Evolutionary conservation across 257 asterid genomes (phyloP).

Genomic region (Perilla frutescens): DNA sequence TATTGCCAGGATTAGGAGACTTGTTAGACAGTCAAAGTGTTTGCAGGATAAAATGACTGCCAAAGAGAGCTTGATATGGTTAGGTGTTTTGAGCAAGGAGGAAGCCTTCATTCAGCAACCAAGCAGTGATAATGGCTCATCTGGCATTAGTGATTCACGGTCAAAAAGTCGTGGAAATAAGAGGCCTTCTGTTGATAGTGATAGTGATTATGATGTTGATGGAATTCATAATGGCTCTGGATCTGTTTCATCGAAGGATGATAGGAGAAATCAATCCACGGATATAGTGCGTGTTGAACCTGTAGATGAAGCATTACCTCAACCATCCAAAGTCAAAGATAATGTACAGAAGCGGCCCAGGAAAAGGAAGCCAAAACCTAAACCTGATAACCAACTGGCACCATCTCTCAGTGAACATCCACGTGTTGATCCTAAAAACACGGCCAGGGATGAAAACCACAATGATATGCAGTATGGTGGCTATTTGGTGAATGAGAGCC

Average conservation of each 20-base stretch:
- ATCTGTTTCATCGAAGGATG: slow-evolving; percentile 61
- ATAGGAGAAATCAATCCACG: slow-evolving; percentile 43
- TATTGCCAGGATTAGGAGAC: slow-evolving; percentile 53
- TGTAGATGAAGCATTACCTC: slow-evolving; percentile 24
- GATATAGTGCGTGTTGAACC: slow-evolving; percentile 29
- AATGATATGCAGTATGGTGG: slow-evolving; percentile 31
- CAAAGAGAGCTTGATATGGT: slow-evolving; percentile 75
- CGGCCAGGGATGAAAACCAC: slow-evolving; percentile 43
- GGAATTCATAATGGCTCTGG: slow-evolving; percentile 13
- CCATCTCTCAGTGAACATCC: slow-evolving; percentile 43
- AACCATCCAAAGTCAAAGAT: slow-evolving; percentile 42
- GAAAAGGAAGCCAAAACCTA: slow-evolving; percentile 44
- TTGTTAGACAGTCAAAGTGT: slow-evolving; percentile 54
- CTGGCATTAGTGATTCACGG: slow-evolving; percentile 65
- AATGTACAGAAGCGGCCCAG: slow-evolving; percentile 36
- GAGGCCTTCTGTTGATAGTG: slow-evolving; percentile 57
- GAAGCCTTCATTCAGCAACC: slow-evolving; percentile 62
- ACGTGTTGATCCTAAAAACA: slow-evolving; percentile 36
- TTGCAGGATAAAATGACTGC: slow-evolving; percentile 68
- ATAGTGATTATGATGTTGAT: slow-evolving; percentile 60
- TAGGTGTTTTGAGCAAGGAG: slow-evolving; percentile 74
- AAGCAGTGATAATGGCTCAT: slow-evolving; percentile 76
- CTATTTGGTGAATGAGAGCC: slow-evolving; percentile 39
- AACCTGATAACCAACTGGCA: slow-evolving; percentile 37
- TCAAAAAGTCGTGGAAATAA: slow-evolving; percentile 48